These are phyloP conservation scores for Saccharomycopsis fermentans DNA, from an alignment of 805 yeast species.

Conservation along the genomic window DNA sequence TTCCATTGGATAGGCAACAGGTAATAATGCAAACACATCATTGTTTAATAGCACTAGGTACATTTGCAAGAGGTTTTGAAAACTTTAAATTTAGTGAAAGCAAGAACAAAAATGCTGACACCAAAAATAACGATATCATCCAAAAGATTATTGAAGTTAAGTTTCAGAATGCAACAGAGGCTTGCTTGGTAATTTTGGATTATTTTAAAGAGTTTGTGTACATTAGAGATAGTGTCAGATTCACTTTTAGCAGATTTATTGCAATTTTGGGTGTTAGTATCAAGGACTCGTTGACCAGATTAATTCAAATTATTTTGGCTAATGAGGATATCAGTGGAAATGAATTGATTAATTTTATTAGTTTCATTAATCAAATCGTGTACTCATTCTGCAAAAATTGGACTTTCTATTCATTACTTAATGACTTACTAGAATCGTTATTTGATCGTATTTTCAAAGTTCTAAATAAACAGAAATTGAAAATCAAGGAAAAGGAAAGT, in stretches of 20 bases:
- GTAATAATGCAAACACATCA: conserved; percentile 74
- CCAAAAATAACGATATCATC: not conserved
- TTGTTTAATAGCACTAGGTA: conserved; percentile 78
- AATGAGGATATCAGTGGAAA: conserved; percentile 45
- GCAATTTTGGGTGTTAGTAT: conserved; percentile 51
- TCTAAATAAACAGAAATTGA: conserved; percentile 33
- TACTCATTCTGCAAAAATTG: conserved; percentile 65
- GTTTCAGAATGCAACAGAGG: conserved; percentile 66
- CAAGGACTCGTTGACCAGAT: conserved; percentile 50
- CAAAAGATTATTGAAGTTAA: conserved; percentile 29
- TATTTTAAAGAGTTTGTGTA: conserved; percentile 53
- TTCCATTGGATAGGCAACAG: conserved; percentile 30
- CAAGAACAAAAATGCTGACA: not conserved
- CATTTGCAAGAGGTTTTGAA: conserved; percentile 79
- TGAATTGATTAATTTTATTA: conserved; percentile 72
- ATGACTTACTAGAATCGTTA: conserved; percentile 67
- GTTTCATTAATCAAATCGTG: conserved; percentile 80
- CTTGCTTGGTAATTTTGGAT: conserved; percentile 74
- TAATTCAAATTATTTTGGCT: conserved; percentile 55
- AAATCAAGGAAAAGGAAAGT: conserved; percentile 28
- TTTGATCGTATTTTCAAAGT: conserved; percentile 49
- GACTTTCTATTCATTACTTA: conserved; percentile 60
- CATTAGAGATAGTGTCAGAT: conserved; percentile 78
- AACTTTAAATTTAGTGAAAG: conserved; percentile 23
- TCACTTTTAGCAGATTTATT: conserved; percentile 78